These are phyloP conservation scores for Phytophthora multivora DNA, from an alignment of 352 stramenopile species.

Conservation along the genomic window DNA sequence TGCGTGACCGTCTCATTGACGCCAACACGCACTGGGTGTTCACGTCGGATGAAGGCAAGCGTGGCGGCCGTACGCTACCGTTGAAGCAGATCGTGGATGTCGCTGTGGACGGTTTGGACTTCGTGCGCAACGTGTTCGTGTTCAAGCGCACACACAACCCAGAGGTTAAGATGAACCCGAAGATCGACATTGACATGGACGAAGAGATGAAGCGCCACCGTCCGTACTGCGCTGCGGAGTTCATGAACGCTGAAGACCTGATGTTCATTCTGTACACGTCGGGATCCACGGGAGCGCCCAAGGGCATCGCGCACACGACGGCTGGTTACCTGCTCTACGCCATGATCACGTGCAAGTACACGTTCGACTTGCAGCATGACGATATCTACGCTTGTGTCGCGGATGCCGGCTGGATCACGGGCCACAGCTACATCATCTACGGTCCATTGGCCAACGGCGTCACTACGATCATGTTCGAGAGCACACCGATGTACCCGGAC, in stretches of 20 bases:
- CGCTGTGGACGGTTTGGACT: constrained; percentile 85
- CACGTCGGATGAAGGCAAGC: constrained; percentile 93
- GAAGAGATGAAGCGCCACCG: constrained; percentile 88
- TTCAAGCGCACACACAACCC: constrained; percentile 90
- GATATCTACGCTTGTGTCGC: constrained; percentile 96
- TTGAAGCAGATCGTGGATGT: constrained; percentile 97
- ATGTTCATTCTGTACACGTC: constrained; percentile 99
- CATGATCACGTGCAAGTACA: constrained; percentile 93
- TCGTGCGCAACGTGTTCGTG: constrained; percentile 95
- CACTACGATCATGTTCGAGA: constrained; percentile 99
- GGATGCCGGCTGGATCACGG: constrained; percentile 97
- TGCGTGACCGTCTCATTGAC: constrained; percentile 95
- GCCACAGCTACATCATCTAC: constrained; percentile 98
- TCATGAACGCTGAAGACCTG: constrained; percentile 96
- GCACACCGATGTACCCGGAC: constrained; percentile 96
- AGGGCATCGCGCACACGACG: constrained; percentile 96
- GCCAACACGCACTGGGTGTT: constrained; percentile 91
- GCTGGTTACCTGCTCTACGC: constrained; percentile 96
- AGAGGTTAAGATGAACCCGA: constrained; percentile 72
- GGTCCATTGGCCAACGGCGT: constrained; percentile 95
- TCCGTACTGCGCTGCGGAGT: constrained; percentile 95
- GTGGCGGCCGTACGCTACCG: constrained; percentile 91
- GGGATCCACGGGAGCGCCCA: constrained; percentile 94
- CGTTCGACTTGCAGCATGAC: constrained; percentile 93
- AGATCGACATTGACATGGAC: constrained; percentile 94